phyloP scores from a whole-genome alignment of 2,329 filamentous ascomycete genomes.

The Cadophora luteo-olivacea region DNA sequence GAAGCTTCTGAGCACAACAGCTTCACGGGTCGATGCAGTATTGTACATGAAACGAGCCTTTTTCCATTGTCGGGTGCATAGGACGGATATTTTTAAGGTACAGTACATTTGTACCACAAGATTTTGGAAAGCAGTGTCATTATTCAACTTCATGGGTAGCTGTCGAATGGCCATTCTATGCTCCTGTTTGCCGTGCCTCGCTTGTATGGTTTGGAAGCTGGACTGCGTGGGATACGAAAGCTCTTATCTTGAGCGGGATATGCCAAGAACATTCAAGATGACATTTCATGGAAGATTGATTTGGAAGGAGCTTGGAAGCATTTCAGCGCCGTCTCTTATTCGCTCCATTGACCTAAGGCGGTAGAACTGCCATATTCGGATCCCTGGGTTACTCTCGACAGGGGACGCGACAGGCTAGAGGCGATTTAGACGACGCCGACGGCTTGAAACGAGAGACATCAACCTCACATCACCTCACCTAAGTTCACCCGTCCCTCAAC shows the following conservation, averaged over 20 bases:
- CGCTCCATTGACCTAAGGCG: neutral
- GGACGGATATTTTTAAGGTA: neutral
- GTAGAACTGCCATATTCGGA: conserved; percentile 5
- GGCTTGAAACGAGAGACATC: conserved; percentile 5
- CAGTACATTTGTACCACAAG: neutral
- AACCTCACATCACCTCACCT: neutral
- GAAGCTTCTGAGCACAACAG: neutral
- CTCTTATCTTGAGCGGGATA: neutral
- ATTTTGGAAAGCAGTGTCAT: neutral
- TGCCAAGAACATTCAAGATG: neutral
- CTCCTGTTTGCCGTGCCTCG: no score
- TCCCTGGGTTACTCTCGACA: neutral
- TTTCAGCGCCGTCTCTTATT: neutral
- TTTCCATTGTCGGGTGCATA: neutral
- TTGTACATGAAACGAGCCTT: neutral
- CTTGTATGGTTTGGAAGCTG: no score
- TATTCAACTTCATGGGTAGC: no score
- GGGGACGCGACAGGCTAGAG: conserved; percentile 1
- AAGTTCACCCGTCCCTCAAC: conserved; percentile 1
- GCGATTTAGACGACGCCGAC: conserved; percentile 8
- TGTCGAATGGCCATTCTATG: no score
- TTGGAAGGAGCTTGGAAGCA: neutral
- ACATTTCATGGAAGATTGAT: neutral
- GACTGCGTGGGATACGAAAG: neutral
- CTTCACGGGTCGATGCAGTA: neutral